These are phyloP conservation scores for Peltaster fructicola DNA, from an alignment of 2,329 filamentous ascomycete species.

Conservation along the genomic window DNA sequence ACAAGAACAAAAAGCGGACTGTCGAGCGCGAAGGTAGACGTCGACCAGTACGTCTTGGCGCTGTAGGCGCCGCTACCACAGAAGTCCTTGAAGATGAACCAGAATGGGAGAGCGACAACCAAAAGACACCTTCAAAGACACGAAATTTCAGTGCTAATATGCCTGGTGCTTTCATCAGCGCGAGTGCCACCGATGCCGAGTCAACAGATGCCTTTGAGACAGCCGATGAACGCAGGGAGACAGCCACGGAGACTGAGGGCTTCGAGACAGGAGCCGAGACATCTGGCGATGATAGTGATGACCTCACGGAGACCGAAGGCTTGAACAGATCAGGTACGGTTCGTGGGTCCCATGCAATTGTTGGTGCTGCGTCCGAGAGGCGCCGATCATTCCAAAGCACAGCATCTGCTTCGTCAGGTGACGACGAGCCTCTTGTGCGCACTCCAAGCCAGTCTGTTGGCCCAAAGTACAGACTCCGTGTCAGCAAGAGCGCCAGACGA, in stretches of 20 bases:
- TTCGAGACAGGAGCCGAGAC: slow-evolving; percentile 86
- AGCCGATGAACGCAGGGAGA: slow-evolving; percentile 52
- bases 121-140: slow-evolving; percentile 37
- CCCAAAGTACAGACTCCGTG: slow-evolving; percentile 52
- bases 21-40: slow-evolving; percentile 42
- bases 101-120: slow-evolving; percentile 70
- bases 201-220: slow-evolving; percentile 48
- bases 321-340: too few relatives aligned
- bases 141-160: slow-evolving; percentile 15
- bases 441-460: slow-evolving; percentile 48
- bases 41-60: slow-evolving; percentile 58
- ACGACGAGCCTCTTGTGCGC: slow-evolving; percentile 31
- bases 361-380: slow-evolving; percentile 34
- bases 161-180: slow-evolving; percentile 16
- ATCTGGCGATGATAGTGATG: slow-evolving; percentile 55
- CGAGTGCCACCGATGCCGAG: slow-evolving; percentile 33
- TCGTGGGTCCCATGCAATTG: too few relatives aligned
- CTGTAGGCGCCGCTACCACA: slow-evolving; percentile 52
- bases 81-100: slow-evolving; percentile 67
- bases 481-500: slow-evolving; percentile 27
- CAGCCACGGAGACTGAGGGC: slow-evolving; percentile 60
- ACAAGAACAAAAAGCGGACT: slow-evolving; percentile 39
- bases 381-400: slow-evolving; percentile 67
- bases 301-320: slow-evolving; percentile 72
- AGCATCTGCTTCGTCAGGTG: slow-evolving; percentile 65